phyloP scores from a whole-genome alignment of 495 filamentous ascomycete species.

The Penicillium silybi region DNA sequence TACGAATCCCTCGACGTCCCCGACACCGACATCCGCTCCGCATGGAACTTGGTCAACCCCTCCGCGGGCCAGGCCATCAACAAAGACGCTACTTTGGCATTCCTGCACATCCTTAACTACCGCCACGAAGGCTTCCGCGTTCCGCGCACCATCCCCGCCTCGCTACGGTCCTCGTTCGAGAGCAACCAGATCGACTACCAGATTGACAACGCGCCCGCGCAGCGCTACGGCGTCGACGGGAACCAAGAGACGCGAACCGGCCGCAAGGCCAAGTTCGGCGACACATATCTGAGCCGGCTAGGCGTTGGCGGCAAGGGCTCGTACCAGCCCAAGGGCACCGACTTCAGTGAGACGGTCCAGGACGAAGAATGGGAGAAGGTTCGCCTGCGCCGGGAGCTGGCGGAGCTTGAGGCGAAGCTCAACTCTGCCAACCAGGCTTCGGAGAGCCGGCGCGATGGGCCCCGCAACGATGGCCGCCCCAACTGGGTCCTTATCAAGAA shows the following conservation, averaged over 20 bases:
- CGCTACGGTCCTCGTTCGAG: slow-evolving; percentile 86
- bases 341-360: slow-evolving; percentile 73
- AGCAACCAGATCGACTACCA: slow-evolving; percentile 94
- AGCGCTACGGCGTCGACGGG: slow-evolving; percentile 62
- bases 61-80: slow-evolving; percentile 72
- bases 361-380: slow-evolving; percentile 97
- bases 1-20: slow-evolving; percentile 92
- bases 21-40: slow-evolving; percentile 87
- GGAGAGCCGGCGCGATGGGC: slow-evolving; percentile 55
- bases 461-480: slow-evolving; percentile 43
- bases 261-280: slow-evolving; percentile 91
- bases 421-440: slow-evolving; percentile 68
- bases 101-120: slow-evolving; percentile 92
- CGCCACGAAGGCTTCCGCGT: slow-evolving; percentile 94
- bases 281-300: slow-evolving; percentile 88
- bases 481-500: slow-evolving; percentile 79
- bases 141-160: slow-evolving; percentile 87
- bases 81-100: slow-evolving; percentile 90
- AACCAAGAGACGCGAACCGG: slow-evolving; percentile 76
- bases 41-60: slow-evolving; percentile 97
- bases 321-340: slow-evolving; percentile 71
- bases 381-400: slow-evolving; percentile 82
- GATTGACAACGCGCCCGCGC: slow-evolving; percentile 65
- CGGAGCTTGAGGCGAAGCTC: slow-evolving; percentile 81
- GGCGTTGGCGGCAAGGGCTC: slow-evolving; percentile 75